A percentile compares a stretch with the other conserved stretches of the same genome.
phyloP scores from a whole-genome alignment of 768 basidiomycete genomes.

The Tricholoma bakamatsutake region DNA sequence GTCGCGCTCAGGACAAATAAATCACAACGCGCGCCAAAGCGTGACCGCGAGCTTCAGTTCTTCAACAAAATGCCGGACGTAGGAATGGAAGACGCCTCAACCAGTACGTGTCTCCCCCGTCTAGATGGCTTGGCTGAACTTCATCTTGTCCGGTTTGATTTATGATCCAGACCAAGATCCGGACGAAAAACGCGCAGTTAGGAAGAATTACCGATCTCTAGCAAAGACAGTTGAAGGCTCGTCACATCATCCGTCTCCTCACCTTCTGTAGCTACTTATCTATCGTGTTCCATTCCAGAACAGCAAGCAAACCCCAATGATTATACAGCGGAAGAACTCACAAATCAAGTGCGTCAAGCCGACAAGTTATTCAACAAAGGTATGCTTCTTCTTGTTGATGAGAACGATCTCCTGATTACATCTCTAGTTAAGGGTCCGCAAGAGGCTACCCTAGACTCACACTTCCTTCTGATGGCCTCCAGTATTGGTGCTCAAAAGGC shows the following conservation, averaged over 20 bases:
- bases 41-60: constrained; percentile 2
- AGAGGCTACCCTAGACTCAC: constrained; percentile 88
- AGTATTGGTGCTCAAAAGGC: constrained; percentile 82
- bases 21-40: constrained; percentile 26
- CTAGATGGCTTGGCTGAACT: not conserved
- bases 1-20: constrained; percentile 22
- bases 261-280: not conserved
- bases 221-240: constrained; percentile 60
- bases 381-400: constrained; percentile 14
- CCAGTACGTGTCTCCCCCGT: not conserved
- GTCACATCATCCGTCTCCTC: constrained; percentile 8
- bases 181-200: constrained; percentile 67
- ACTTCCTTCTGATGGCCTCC: constrained; percentile 69
- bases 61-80: constrained; percentile 22
- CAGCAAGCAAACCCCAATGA: constrained; percentile 51
- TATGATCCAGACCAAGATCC: constrained; percentile 87
- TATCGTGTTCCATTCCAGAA: constrained; percentile 19
- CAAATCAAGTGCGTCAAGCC: constrained; percentile 48
- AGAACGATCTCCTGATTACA: constrained; percentile 1
- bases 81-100: constrained; percentile 22
- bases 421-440: constrained; percentile 67
- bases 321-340: constrained; percentile 49
- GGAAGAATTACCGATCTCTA: constrained; percentile 67
- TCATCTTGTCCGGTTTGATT: constrained; percentile 26
- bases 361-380: constrained; percentile 64